Percentiles rank a stretch among this genome's conserved stretches.
Evolutionary conservation across 1,284 basidiomycete species (phyloP).

Genomic region (Hymenochaete sp.): DNA sequence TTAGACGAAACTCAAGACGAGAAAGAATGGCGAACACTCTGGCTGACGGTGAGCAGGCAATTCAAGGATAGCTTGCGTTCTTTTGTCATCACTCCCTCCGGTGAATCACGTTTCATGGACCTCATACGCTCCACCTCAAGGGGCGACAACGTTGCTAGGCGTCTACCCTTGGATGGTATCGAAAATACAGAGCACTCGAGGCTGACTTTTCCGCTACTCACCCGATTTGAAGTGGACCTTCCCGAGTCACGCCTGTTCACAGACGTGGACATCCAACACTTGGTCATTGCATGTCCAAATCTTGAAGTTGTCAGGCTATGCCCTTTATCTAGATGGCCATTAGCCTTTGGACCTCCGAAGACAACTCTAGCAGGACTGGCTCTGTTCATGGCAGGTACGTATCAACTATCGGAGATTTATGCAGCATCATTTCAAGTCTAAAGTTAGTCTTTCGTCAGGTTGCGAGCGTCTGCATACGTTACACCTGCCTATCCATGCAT

Average conservation of each 20-base stretch:
- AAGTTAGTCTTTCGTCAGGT: too few species aligned
- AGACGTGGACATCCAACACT: slow-evolving; percentile 45
- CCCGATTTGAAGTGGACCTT: slow-evolving; percentile 61
- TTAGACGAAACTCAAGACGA: slow-evolving; percentile 68
- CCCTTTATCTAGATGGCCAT: slow-evolving; percentile 55
- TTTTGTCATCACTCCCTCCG: slow-evolving; percentile 51
- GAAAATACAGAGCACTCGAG: slow-evolving; percentile 22
- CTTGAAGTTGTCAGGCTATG: slow-evolving; percentile 59
- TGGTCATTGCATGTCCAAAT: slow-evolving; percentile 54
- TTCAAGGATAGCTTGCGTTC: slow-evolving; percentile 51
- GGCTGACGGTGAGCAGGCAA: slow-evolving; percentile 47
- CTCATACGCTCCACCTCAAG: slow-evolving; percentile 57
- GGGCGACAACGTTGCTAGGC: slow-evolving; percentile 37
- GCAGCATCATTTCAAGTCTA: too few species aligned
- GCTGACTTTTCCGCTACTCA: slow-evolving; percentile 38
- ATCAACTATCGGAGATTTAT: too few species aligned
- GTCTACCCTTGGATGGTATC: slow-evolving; percentile 54
- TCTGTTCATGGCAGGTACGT: slow-evolving; percentile 43
- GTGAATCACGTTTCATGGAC: slow-evolving; percentile 55
- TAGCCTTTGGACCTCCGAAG: slow-evolving; percentile 40
- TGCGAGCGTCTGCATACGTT: slow-evolving; percentile 58
- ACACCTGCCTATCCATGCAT: slow-evolving; percentile 53
- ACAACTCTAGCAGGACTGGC: slow-evolving; percentile 52
- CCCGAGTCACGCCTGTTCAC: slow-evolving; percentile 62
- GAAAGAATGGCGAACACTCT: slow-evolving; percentile 65